Evolutionary conservation across 305 asterid genomes (phyloP).

Genomic region (Caryopteris hybrid): DNA sequence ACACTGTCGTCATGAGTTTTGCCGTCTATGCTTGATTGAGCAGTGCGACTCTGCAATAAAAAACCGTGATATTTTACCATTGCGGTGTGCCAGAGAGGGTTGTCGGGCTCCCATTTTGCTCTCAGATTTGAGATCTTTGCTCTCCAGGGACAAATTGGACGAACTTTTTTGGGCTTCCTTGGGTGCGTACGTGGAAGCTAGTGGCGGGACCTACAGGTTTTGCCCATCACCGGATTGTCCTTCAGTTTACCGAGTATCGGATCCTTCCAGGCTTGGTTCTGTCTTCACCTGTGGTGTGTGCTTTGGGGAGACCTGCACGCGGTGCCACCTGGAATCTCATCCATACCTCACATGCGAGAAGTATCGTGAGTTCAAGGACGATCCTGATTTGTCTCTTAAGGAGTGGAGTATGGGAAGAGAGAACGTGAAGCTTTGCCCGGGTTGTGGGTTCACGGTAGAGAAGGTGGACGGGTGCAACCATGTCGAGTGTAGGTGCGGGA

Average conservation of each 20-base stretch:
- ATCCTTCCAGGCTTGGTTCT: constrained; percentile 14
- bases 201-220: constrained; percentile 58
- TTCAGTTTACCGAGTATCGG: constrained; percentile 56
- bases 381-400: constrained; percentile 73
- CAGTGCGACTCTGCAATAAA: constrained; percentile 74
- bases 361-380: constrained; percentile 57
- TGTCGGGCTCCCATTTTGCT: constrained; percentile 54
- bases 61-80: constrained; percentile 57
- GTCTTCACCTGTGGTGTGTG: constrained; percentile 71
- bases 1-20: constrained; percentile 61
- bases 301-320: constrained; percentile 71
- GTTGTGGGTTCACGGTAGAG: constrained; percentile 74
- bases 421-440: constrained; percentile 69
- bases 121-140: constrained; percentile 52
- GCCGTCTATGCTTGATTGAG: constrained; percentile 68
- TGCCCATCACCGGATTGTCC: constrained; percentile 98
- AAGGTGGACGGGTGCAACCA: constrained; percentile 94
- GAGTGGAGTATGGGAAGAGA: constrained; percentile 78
- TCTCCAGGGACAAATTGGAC: constrained; percentile 57
- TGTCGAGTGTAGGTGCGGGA: constrained; percentile 72
- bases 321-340: constrained; percentile 87
- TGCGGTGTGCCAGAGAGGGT: constrained; percentile 44
- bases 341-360: constrained; percentile 62
- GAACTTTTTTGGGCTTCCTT: constrained; percentile 82
- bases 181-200: constrained; percentile 61